Conservation (phyloP, 768 basidiomycete genomes). For the Neoboletus magnificus region DNA sequence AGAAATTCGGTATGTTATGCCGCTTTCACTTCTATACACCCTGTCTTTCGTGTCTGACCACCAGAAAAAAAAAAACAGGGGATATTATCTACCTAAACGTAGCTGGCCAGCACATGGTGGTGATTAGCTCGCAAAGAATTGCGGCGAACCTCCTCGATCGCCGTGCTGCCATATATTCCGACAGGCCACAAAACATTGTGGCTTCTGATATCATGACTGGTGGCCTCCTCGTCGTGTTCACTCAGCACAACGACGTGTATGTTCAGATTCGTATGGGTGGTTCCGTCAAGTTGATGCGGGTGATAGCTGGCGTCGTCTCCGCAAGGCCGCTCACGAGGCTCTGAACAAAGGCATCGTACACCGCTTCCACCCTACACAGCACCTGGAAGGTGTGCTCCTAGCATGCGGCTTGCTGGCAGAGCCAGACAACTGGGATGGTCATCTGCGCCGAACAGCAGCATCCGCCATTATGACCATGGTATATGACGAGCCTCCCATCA, state of each 20-base stretch:
- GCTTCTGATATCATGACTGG: conserved; percentile 32
- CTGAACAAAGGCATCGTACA: conserved; percentile 2
- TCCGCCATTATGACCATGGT: conserved; percentile 28
- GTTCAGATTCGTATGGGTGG: not conserved
- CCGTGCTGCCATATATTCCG: conserved; percentile 32
- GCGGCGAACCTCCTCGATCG: conserved; percentile 39
- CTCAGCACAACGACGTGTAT: conserved; percentile 8
- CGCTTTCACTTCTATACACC: not conserved
- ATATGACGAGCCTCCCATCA: conserved; percentile 21
- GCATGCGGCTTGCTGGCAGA: conserved; percentile 25
- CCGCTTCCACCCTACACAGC: conserved; percentile 2
- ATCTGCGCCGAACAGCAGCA: conserved; percentile 29
- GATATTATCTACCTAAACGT: conserved; percentile 8
- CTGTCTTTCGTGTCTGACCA: not conserved
- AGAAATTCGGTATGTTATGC: conserved; percentile 1
- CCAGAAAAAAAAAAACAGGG: not conserved
- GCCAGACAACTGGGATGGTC: conserved; percentile 30
- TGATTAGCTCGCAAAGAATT: conserved; percentile 31
- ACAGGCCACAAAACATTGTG: conserved; percentile 31
- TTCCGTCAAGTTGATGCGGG: not conserved
- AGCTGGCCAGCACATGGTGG: conserved; percentile 22
- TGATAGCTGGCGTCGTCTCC: conserved; percentile 7
- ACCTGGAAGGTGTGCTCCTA: conserved; percentile 4
- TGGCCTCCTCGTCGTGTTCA: conserved; percentile 26
- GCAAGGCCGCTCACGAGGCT: conserved; percentile 5